A percentile compares a stretch with the other conserved stretches of the same genome.
phyloP scores from a whole-genome alignment of 2,329 filamentous ascomycete species.

The Aspergillus pseudoviridinutans region DNA sequence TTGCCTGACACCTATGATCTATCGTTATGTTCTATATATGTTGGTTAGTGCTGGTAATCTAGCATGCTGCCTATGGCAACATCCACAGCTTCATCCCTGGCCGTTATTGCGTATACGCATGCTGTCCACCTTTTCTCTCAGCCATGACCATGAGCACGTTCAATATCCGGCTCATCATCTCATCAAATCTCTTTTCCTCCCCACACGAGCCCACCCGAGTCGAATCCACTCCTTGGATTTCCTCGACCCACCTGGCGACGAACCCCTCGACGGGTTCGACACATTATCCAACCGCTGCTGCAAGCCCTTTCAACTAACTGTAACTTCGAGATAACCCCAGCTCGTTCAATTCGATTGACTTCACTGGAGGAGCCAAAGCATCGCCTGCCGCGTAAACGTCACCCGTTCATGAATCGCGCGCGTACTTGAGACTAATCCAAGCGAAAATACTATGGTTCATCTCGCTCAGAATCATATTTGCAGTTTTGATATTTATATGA shows the following conservation, averaged over 20 bases:
- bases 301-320: conserved; percentile 2
- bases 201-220: conserved; percentile 21
- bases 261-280: background rate
- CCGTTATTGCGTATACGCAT: conserved; percentile 9
- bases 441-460: no score
- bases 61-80: background rate
- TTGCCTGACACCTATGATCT: no score
- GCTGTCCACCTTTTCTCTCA: conserved; percentile 19
- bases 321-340: conserved; percentile 24
- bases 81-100: conserved; percentile 2
- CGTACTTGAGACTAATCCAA: no score
- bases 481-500: conserved; percentile 17
- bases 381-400: conserved; percentile 34
- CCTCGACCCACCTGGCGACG: background rate
- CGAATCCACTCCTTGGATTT: conserved; percentile 34
- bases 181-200: conserved; percentile 19
- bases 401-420: conserved; percentile 39
- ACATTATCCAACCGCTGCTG: background rate
- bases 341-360: conserved; percentile 21
- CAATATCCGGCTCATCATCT: conserved; percentile 23
- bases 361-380: conserved; percentile 36
- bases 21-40: background rate
- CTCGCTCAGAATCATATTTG: conserved; percentile 30
- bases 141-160: conserved; percentile 19
- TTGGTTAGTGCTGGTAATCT: background rate